phyloP scores from a whole-genome alignment of 768 basidiomycete species.

The Mycena galopus region DNA sequence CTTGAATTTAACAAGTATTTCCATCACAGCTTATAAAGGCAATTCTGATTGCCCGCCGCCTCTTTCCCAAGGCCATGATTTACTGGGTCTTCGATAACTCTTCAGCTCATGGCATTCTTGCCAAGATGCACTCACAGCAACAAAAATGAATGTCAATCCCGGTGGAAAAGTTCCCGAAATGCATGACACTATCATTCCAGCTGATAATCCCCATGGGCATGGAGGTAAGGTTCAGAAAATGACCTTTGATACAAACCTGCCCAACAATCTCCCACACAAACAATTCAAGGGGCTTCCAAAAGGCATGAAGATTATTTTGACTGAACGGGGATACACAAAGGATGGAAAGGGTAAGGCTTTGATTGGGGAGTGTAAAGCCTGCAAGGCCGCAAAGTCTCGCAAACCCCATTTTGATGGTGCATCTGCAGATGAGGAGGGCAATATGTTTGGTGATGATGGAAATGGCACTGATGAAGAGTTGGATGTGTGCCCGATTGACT shows the following conservation, averaged over 20 bases:
- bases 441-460: not conserved
- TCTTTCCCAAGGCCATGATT: conserved; percentile 4
- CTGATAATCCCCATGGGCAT: conserved; percentile 17
- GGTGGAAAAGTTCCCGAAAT: conserved; percentile 30
- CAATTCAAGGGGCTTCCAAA: conserved; percentile 29
- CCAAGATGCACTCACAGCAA: conserved; percentile 28
- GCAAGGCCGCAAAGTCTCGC: conserved; percentile 5
- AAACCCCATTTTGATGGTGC: not conserved
- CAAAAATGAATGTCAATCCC: conserved; percentile 35
- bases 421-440: not conserved
- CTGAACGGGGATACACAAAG: conserved; percentile 28
- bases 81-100: conserved; percentile 36
- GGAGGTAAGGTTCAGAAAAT: conserved; percentile 20
- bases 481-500: conserved; percentile 21
- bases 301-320: conserved; percentile 28
- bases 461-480: conserved; percentile 16
- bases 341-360: not conserved
- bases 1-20: not conserved
- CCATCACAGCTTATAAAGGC: not conserved
- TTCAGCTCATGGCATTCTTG: conserved; percentile 28
- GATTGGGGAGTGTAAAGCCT: conserved; percentile 5
- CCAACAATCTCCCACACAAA: conserved; percentile 24
- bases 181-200: conserved; percentile 31
- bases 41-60: not conserved
- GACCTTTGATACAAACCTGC: conserved; percentile 9